Conservation (phyloP, 495 filamentous ascomycete genomes). For the Podospora conica region DNA sequence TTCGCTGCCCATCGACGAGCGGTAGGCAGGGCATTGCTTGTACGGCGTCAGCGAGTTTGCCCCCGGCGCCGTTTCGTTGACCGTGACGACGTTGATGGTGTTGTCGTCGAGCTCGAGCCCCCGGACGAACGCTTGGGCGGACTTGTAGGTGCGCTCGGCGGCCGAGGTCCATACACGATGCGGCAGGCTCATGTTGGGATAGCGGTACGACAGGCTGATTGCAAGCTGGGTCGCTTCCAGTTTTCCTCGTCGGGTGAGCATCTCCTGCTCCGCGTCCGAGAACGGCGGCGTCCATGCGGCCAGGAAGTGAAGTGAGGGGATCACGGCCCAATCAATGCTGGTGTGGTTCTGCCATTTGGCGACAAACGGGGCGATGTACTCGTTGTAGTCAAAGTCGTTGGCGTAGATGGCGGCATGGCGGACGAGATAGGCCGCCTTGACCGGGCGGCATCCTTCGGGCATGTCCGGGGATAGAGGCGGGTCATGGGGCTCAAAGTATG, state of each 20-base stretch:
- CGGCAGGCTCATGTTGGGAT: slow-evolving; percentile 36
- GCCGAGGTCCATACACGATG: slow-evolving; percentile 44
- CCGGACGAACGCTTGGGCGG: slow-evolving; percentile 36
- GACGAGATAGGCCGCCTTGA: slow-evolving; percentile 37
- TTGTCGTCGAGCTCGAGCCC: slow-evolving; percentile 39
- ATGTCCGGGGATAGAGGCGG: slow-evolving; percentile 32
- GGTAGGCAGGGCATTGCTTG: slow-evolving; percentile 43
- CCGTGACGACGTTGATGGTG: slow-evolving; percentile 34
- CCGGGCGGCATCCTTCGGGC: slow-evolving; percentile 38
- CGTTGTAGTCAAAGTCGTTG: slow-evolving; percentile 45
- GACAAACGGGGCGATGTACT: slow-evolving; percentile 42
- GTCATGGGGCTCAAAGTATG: slow-evolving; percentile 45
- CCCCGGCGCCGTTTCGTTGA: slow-evolving; percentile 36
- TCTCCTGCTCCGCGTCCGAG: slow-evolving; percentile 38
- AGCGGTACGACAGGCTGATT: slow-evolving; percentile 37
- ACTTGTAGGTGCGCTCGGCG: slow-evolving; percentile 42
- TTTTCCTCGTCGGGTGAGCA: slow-evolving; percentile 39
- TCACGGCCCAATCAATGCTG: slow-evolving; percentile 30
- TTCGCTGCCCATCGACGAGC: slow-evolving; percentile 38
- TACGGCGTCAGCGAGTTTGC: slow-evolving; percentile 46
- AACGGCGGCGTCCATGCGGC: slow-evolving; percentile 36
- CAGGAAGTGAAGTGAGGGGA: slow-evolving; percentile 37
- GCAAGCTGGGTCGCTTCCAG: slow-evolving; percentile 39
- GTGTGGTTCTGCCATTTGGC: slow-evolving; percentile 39
- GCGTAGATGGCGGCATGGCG: slow-evolving; percentile 46